These are phyloP conservation scores for Melampsora larici-populina DNA, from an alignment of 1,284 basidiomycete genomes.

Conservation along the genomic window DNA sequence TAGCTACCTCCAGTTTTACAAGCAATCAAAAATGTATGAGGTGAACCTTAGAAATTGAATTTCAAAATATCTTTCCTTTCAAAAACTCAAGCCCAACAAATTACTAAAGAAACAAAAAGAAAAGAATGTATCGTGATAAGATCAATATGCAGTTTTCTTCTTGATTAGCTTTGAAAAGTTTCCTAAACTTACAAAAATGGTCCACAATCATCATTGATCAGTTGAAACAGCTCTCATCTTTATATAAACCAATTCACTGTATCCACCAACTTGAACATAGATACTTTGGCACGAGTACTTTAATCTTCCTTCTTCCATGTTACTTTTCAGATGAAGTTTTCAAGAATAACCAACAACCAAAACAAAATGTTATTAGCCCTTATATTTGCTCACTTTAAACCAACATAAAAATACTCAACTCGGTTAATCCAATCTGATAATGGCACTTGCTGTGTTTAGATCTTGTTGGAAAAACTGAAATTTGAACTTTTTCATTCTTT, in stretches of 20 bases:
- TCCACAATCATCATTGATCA: constrained; percentile 20
- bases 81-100: no score
- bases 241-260: background rate
- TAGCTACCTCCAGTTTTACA: no score
- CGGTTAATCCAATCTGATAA: constrained; percentile 30
- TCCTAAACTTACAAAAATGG: constrained; percentile 21
- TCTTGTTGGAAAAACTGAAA: no score
- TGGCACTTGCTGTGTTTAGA: no score
- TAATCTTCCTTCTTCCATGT: constrained; percentile 33
- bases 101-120: no score
- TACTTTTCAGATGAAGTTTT: background rate
- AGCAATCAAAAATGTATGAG: no score
- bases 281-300: constrained; percentile 30
- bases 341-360: background rate
- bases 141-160: no score
- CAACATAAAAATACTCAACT: background rate
- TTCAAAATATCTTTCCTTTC: no score
- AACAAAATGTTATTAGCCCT: background rate
- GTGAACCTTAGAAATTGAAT: no score
- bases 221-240: constrained; percentile 28
- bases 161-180: no score
- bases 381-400: background rate
- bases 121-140: no score
- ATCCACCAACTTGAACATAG: background rate
- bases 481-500: no score